These are phyloP conservation scores for Axilococcus clingmanii DNA, from an alignment of 139 green algal species.

Conservation along the genomic window DNA sequence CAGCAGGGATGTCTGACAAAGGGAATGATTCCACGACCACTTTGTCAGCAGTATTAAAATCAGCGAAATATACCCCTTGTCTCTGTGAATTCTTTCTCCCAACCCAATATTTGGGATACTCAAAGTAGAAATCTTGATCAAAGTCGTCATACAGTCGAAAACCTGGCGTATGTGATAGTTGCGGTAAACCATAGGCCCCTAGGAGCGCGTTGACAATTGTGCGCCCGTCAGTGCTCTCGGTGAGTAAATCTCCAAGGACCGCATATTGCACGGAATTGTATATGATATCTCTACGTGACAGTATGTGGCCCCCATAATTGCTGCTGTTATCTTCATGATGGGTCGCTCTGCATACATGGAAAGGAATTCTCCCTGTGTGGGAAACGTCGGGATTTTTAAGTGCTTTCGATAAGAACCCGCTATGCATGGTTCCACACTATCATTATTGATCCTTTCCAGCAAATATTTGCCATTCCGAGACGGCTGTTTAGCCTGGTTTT, in stretches of 20 bases:
- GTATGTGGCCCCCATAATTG: too few relatives aligned
- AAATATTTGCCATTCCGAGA: too few relatives aligned
- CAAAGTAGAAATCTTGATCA: conserved; percentile 32
- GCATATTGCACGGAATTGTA: background rate
- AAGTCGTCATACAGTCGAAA: conserved; percentile 34
- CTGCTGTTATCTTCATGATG: too few relatives aligned
- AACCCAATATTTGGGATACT: conserved; percentile 48
- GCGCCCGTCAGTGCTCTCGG: conserved; percentile 2
- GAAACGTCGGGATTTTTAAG: too few relatives aligned
- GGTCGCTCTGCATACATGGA: too few relatives aligned
- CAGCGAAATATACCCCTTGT: conserved; percentile 35
- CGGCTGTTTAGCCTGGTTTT: too few relatives aligned
- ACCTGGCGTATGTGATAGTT: conserved; percentile 15
- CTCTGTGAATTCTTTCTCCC: conserved; percentile 33
- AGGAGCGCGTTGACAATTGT: conserved; percentile 30
- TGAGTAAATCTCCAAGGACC: background rate
- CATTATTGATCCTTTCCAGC: too few relatives aligned
- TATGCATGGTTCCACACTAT: too few relatives aligned
- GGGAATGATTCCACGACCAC: conserved; percentile 39
- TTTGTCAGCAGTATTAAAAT: conserved; percentile 64
- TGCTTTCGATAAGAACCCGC: too few relatives aligned
- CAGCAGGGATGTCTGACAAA: background rate
- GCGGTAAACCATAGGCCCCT: conserved; percentile 29
- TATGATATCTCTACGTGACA: background rate
- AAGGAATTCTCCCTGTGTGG: too few relatives aligned